These are phyloP conservation scores for Pseudogymnoascus sp. DNA, from an alignment of 2,329 filamentous ascomycete genomes.

Conservation along the genomic window DNA sequence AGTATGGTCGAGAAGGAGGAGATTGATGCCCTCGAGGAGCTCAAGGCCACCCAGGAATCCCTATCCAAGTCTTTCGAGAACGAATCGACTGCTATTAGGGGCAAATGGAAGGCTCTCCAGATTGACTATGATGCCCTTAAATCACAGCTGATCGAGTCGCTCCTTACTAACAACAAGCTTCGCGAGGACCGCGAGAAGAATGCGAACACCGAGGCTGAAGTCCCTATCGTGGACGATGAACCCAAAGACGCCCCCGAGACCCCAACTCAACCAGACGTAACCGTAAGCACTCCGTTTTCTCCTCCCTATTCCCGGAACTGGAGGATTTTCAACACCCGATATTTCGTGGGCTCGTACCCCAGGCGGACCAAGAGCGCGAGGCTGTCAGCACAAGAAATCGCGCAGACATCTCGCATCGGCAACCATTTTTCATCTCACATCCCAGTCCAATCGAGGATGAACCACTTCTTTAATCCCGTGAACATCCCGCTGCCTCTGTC, in stretches of 20 bases:
- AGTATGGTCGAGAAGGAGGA: conserved; percentile 47
- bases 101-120: conserved; percentile 39
- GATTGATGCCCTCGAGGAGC: conserved; percentile 44
- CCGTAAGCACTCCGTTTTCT: conserved; percentile 2
- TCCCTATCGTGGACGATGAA: background rate
- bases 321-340: conserved; percentile 5
- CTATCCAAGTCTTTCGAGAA: conserved; percentile 49
- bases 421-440: background rate
- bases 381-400: background rate
- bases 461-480: background rate
- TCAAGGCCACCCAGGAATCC: conserved; percentile 51
- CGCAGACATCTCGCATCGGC: background rate
- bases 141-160: conserved; percentile 49
- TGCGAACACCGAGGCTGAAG: background rate
- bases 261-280: background rate
- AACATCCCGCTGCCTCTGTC: background rate
- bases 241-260: background rate
- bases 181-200: conserved; percentile 39
- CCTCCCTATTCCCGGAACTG: background rate
- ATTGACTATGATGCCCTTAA: conserved; percentile 49
- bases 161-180: conserved; percentile 52
- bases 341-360: background rate
- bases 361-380: background rate
- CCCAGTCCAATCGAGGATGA: background rate
- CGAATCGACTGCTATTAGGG: conserved; percentile 48